These are phyloP conservation scores for Sugiyamaella pinicola DNA, from an alignment of 1,139 yeast species.

Conservation along the genomic window DNA sequence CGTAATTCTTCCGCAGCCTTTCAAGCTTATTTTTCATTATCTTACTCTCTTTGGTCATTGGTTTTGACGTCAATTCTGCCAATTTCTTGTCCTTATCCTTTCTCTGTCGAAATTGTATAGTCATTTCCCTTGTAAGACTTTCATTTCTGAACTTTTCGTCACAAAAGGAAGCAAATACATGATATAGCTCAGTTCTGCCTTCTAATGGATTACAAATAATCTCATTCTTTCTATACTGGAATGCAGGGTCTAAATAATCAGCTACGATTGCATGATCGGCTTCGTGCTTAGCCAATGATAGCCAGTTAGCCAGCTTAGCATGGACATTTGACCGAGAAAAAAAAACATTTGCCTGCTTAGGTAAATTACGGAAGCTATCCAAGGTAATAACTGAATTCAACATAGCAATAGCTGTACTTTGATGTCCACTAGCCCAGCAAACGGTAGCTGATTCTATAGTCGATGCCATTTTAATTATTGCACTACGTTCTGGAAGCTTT, in stretches of 20 bases:
- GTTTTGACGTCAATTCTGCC: constrained; percentile 51
- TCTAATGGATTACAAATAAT: constrained; percentile 11
- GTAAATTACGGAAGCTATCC: constrained; percentile 9
- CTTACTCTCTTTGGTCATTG: constrained; percentile 1
- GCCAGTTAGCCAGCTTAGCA: constrained; percentile 63
- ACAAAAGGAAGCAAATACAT: constrained; percentile 73
- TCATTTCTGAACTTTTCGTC: constrained; percentile 61
- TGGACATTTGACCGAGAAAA: constrained; percentile 28
- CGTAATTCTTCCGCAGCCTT: constrained; percentile 50
- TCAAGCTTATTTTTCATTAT: constrained; percentile 7
- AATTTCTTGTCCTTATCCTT: constrained; percentile 38
- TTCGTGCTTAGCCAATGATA: constrained; percentile 68
- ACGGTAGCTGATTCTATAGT: constrained; percentile 24
- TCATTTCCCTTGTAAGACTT: constrained; percentile 50
- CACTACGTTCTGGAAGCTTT: background rate
- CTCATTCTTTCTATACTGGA: constrained; percentile 30
- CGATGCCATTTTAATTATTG: constrained; percentile 5
- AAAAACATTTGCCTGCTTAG: constrained; percentile 7
- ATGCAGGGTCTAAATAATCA: constrained; percentile 55
- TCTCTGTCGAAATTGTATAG: constrained; percentile 52
- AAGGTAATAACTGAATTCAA: constrained; percentile 20
- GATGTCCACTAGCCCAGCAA: constrained; percentile 33
- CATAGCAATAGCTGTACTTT: constrained; percentile 29
- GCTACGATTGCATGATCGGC: constrained; percentile 60
- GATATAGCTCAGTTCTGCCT: constrained; percentile 51